phyloP scores from a whole-genome alignment of 2,329 filamentous ascomycete genomes.

The Endoconidiophora polonica region DNA sequence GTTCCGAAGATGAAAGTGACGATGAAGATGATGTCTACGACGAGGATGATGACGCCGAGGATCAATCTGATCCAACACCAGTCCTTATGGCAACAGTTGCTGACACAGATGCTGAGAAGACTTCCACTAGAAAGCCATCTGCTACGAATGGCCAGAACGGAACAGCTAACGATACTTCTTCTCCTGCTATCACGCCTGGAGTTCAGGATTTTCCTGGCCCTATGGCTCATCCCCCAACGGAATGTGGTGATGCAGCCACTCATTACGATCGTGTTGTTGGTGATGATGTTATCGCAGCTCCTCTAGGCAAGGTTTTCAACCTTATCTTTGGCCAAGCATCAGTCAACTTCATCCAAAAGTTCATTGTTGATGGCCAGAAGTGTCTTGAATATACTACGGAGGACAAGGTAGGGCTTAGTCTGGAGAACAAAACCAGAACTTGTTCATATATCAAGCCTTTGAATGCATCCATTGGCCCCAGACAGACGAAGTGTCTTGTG shows the following conservation, averaged over 20 bases:
- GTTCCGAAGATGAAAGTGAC: slow-evolving; percentile 42
- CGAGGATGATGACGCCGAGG: slow-evolving; percentile 60
- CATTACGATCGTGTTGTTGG: slow-evolving; percentile 78
- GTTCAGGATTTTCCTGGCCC: slow-evolving; percentile 66
- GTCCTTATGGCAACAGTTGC: slow-evolving; percentile 20
- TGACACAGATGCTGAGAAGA: slow-evolving; percentile 42
- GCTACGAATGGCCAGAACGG: slow-evolving; percentile 18
- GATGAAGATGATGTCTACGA: slow-evolving; percentile 60
- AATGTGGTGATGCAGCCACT: slow-evolving; percentile 59
- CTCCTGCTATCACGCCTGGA: slow-evolving; percentile 24
- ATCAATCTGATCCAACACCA: slow-evolving; percentile 17
- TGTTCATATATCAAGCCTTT: slow-evolving; percentile 90
- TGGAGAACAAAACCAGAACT: slow-evolving; percentile 56
- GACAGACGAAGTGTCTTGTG: slow-evolving; percentile 85
- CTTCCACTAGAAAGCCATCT: slow-evolving; percentile 56
- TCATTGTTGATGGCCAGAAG: slow-evolving; percentile 74
- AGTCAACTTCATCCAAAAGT: slow-evolving; percentile 67
- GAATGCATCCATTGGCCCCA: slow-evolving; percentile 68
- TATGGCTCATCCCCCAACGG: slow-evolving; percentile 63
- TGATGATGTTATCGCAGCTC: slow-evolving; percentile 73
- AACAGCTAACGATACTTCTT: slow-evolving; percentile 25
- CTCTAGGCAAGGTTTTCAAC: slow-evolving; percentile 79
- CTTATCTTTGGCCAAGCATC: slow-evolving; percentile 74
- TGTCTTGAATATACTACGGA: slow-evolving; percentile 75
- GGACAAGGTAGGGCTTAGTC: slow-evolving; percentile 61